Percentiles rank a stretch among this genome's conserved stretches.
phyloP scores from a whole-genome alignment of 2,329 filamentous ascomycete species.

The Botrytis cinerea region DNA sequence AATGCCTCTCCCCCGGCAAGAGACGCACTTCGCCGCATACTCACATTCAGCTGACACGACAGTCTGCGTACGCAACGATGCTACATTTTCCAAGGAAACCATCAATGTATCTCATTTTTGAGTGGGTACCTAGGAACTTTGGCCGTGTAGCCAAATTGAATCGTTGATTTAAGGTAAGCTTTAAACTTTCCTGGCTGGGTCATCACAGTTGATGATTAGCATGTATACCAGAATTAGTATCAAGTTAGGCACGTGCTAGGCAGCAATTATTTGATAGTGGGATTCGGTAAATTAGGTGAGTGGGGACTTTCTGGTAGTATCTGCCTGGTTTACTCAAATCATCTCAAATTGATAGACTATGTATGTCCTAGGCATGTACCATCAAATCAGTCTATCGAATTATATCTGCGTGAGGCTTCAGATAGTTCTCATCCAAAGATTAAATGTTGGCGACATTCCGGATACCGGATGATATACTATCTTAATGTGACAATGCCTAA shows the following conservation, averaged over 20 bases:
- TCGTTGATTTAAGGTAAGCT: not conserved
- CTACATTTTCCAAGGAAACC: not conserved
- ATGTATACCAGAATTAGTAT: not conserved
- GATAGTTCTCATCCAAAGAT: not conserved
- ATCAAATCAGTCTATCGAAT: not conserved
- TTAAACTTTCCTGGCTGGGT: not conserved
- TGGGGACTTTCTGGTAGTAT: not conserved
- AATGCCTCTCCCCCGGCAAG: not conserved
- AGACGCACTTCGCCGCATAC: not conserved
- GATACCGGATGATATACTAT: not conserved
- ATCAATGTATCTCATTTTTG: not conserved
- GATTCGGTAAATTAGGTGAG: not conserved
- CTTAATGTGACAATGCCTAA: not conserved
- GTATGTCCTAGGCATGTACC: not conserved
- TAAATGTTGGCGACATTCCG: not conserved
- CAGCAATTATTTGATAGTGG: not conserved
- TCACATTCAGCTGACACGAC: not conserved
- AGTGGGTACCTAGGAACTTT: not conserved
- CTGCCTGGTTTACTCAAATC: not conserved
- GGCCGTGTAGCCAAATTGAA: not conserved
- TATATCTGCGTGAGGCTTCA: not conserved
- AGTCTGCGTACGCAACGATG: not conserved
- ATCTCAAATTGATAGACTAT: not conserved
- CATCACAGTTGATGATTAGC: not conserved
- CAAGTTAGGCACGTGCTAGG: not conserved